phyloP scores from a whole-genome alignment of 352 stramenopile species.

The Chrysophaeum taylorii region DNA sequence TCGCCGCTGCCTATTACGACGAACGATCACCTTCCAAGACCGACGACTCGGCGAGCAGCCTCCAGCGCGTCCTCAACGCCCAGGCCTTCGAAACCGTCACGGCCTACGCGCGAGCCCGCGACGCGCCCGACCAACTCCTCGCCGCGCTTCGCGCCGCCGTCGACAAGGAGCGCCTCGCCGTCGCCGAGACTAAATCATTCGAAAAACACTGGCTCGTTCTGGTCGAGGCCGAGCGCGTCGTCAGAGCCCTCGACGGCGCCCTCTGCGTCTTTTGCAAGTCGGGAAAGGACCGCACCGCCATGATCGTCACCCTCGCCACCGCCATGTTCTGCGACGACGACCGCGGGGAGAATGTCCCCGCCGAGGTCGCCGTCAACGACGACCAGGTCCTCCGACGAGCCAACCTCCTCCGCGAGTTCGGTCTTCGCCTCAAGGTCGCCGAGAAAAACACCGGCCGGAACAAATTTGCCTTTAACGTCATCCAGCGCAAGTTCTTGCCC shows the following conservation, averaged over 20 bases:
- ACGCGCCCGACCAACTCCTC: neutral
- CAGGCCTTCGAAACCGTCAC: neutral
- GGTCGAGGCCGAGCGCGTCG: slow-evolving; percentile 47
- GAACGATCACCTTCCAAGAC: no score
- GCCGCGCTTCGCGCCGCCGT: neutral
- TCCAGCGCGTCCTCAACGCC: neutral
- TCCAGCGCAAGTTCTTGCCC: slow-evolving; percentile 88
- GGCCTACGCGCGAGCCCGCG: neutral
- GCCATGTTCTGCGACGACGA: slow-evolving; percentile 55
- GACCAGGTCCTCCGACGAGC: slow-evolving; percentile 24
- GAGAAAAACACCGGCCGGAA: slow-evolving; percentile 89
- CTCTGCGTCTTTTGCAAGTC: slow-evolving; percentile 91
- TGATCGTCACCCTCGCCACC: slow-evolving; percentile 89
- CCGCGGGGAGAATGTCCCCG: neutral
- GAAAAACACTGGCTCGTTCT: slow-evolving; percentile 32
- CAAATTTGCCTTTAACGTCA: slow-evolving; percentile 92
- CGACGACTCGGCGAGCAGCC: neutral
- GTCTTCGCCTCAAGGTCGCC: slow-evolving; percentile 82
- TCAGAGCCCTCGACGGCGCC: slow-evolving; percentile 75
- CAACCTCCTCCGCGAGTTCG: slow-evolving; percentile 72
- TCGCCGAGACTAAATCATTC: neutral
- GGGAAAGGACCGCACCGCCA: slow-evolving; percentile 93
- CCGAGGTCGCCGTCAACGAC: neutral
- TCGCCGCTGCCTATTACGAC: neutral
- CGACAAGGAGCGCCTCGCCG: neutral